These are phyloP conservation scores for Phytophthora boehmeriae DNA, from an alignment of 352 stramenopile species.

Conservation along the genomic window DNA sequence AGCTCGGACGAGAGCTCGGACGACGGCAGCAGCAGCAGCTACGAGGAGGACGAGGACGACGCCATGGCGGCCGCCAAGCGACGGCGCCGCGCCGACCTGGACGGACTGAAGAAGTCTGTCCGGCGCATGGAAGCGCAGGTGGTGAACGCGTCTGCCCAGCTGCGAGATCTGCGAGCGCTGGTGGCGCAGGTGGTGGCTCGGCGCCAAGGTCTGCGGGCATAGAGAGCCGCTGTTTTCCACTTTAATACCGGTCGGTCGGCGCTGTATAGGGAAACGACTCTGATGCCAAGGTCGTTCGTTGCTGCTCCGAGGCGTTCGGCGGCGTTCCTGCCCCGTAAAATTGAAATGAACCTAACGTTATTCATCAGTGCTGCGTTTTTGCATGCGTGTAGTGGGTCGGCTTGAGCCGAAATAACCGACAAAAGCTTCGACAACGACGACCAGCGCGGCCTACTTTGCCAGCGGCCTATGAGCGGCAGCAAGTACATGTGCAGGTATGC, in stretches of 20 bases:
- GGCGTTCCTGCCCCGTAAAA: not conserved
- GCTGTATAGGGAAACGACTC: not conserved
- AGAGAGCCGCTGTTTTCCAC: constrained; percentile 3
- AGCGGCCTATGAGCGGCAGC: too few relatives aligned
- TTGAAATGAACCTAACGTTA: not conserved
- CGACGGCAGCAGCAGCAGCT: constrained; percentile 28
- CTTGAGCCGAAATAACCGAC: not conserved
- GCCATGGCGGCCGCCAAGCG: constrained; percentile 28
- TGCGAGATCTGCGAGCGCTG: constrained; percentile 53
- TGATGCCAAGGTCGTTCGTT: not conserved
- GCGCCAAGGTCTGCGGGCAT: constrained; percentile 26
- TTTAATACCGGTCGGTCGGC: not conserved
- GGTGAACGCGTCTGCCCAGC: constrained; percentile 40
- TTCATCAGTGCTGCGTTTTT: not conserved
- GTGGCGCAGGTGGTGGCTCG: constrained; percentile 44
- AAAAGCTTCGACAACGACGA: too few relatives aligned
- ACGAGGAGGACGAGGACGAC: constrained; percentile 23
- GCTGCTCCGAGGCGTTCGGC: not conserved
- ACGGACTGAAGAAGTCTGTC: constrained; percentile 43
- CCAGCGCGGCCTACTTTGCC: too few relatives aligned
- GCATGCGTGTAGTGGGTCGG: not conserved
- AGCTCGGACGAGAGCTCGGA: constrained; percentile 21
- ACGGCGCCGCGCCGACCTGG: constrained; percentile 34
- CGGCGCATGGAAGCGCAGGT: constrained; percentile 50
- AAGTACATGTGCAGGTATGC: too few relatives aligned